These are phyloP conservation scores for Gnetum montanum DNA, from an alignment of 75 land plant species.

Conservation along the genomic window DNA sequence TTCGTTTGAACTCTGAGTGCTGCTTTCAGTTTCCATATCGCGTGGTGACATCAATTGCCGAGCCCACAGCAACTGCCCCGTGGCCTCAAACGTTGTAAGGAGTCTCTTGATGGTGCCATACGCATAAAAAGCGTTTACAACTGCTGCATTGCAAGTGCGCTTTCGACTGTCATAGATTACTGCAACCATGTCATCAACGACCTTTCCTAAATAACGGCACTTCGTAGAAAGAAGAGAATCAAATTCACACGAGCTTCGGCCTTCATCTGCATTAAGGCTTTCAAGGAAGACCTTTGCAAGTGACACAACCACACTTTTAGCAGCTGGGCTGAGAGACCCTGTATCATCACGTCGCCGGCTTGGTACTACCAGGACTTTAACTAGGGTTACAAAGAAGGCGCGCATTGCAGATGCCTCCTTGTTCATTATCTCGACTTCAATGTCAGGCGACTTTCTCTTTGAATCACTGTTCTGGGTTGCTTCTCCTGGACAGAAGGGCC, in stretches of 20 bases:
- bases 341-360: slow-evolving; percentile 81
- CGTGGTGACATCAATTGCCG: slow-evolving; percentile 47
- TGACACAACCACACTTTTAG: slow-evolving; percentile 55
- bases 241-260: slow-evolving; percentile 24
- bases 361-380: slow-evolving; percentile 65
- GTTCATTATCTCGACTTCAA: slow-evolving; percentile 48
- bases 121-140: slow-evolving; percentile 78
- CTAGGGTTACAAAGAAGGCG: slow-evolving; percentile 55
- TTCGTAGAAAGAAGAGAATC: slow-evolving; percentile 60
- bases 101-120: slow-evolving; percentile 76
- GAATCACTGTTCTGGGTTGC: slow-evolving; percentile 32
- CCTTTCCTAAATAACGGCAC: slow-evolving; percentile 94
- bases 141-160: slow-evolving; percentile 56
- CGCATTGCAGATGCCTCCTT: slow-evolving; percentile 61
- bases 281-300: slow-evolving; percentile 65
- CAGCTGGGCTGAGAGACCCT: slow-evolving; percentile 42
- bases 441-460: slow-evolving; percentile 72
- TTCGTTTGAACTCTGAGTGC: slow-evolving; percentile 21
- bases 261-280: slow-evolving; percentile 52
- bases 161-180: slow-evolving; percentile 64
- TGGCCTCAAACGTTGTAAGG: slow-evolving; percentile 81
- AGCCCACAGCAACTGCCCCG: slow-evolving; percentile 88
- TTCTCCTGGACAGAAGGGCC: slow-evolving; percentile 23
- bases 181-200: slow-evolving; percentile 74
- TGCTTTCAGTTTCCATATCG: slow-evolving; percentile 31